Base-by-base conservation (phyloP, 129 eudicot genomes). In the Flaveria linearis region DNA sequence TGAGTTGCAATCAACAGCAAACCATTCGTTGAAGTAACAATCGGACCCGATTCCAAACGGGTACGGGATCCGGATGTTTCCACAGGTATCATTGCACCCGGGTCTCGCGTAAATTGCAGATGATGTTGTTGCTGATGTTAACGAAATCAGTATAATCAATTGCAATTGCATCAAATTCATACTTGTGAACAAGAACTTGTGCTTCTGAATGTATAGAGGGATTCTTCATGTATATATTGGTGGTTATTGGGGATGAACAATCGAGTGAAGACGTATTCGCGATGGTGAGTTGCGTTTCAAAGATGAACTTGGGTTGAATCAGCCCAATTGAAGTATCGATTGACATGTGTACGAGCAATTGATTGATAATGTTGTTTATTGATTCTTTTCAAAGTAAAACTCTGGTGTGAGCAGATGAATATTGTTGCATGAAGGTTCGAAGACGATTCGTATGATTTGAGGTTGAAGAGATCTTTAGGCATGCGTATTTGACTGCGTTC, bases 41-140 rank as follows among this genome's bases (percentile, higher is more conserved):
- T 12, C 49, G 2, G 77, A 1, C 57, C 77, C 82, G 71, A 79
- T 50, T 52, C 78, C 82, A 16, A 79, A 79, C 0, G 82, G 77
- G 73, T 71, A 79, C 0, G 82, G 73, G 9, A 79, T 62, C 10
- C 45, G 70, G 63, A 71, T 3, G 15, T 25, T 26, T 3, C 66
- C 66, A 9, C 82, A 79, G 12, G 64, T 79, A 25, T 79, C 82
- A 26, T 3, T 49, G 52, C 82, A 79, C 72, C 82, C 78, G n/a
- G 82, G 55, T 9, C 76, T 62, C 12, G 82, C 72, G 79, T 63
- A 75, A n/a, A 75, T 63, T 8, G 72, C 63, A 8, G 8, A 1
- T 12, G 72, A 75, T 47, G 20, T 28, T n/a, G 78, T 56, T 63
- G 39, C 39, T 1, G 63, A 63, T 33, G 51, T 20, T 13, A 64